Evolutionary conservation across 306 rosid genomes (phyloP), one percentile per base, ranked within the genome.

Genomic region (Pterocarpus santalinus): DNA sequence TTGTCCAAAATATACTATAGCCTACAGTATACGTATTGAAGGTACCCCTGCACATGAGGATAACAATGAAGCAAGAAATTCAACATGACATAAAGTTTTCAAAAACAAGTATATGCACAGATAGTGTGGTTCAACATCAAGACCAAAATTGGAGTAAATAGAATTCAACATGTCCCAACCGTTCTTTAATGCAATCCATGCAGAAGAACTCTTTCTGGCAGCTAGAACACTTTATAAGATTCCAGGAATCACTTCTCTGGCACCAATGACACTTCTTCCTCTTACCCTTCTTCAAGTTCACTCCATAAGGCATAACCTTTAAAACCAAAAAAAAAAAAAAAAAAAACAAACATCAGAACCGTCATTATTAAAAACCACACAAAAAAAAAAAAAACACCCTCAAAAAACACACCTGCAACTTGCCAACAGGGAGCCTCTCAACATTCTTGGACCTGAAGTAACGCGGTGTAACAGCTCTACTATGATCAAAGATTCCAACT

Each of bases 181-280:
- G 78, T 78, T 91, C 94, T 92, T 88, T 90, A 83, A 96, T 86
- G 89, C 99, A 96, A 71, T 87, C 91, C 90, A 86, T 73, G 86
- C 99, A 96, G 86, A 96, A 96, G 73, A 92, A 87, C 35, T 87
- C 89, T 71, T 88, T 92, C 74, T 87, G 93, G 85, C 99, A 96
- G 82, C 88, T 89, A 10, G 90, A 87, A 89, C 99, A 96, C 86
- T 86, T 87, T 1, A 85, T 85, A 33, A 92, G 93, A 84, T 76
- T 90, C 88, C 82, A 61, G 4, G 92, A 89, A 68, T 85, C 88
- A 79, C 94, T 92, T 81, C 86, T 90, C 76, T 88, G 93, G 75
- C 99, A 96, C 88, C 92, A 85, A 78, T 93, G 99, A 81, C 99
- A 96, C 82, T 86, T 96, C 81, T 86, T 96, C 88, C 91, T 87